These are phyloP conservation scores for Solidago caesia DNA, from an alignment of 129 eudicot species.

Conservation along the genomic window DNA sequence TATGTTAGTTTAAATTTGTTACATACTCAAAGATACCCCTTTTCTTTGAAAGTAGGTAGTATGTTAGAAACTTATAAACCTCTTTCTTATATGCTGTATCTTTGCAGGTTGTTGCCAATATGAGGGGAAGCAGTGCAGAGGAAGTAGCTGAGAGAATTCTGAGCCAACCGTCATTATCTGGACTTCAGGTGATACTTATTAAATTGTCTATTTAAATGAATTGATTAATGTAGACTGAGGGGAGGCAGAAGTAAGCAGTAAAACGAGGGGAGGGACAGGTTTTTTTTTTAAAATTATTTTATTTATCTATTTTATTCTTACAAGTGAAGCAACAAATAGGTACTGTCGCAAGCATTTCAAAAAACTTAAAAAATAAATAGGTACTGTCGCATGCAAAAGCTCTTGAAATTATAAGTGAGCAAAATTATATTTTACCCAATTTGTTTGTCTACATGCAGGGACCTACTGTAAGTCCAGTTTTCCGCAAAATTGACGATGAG, in stretches of 20 bases:
- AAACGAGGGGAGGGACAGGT: background rate
- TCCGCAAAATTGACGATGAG: conserved; percentile 59
- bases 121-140: conserved; percentile 94
- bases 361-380: too few relatives aligned
- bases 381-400: background rate
- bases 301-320: background rate
- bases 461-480: conserved; percentile 90
- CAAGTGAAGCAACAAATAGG: conserved; percentile 5
- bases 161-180: conserved; percentile 76
- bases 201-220: too few relatives aligned
- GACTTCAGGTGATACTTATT: conserved; percentile 67
- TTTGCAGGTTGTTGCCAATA: conserved; percentile 80
- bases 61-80: background rate
- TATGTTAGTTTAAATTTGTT: background rate
- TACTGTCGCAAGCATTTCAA: background rate
- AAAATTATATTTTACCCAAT: background rate
- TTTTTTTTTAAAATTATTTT: background rate
- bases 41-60: background rate
- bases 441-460: conserved; percentile 51
- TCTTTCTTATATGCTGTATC: conserved; percentile 19
- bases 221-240: background rate
- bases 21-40: background rate
- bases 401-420: background rate
- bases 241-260: background rate
- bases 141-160: conserved; percentile 86